Conservation (phyloP, 1,284 basidiomycete species). For the Puccinia polysora region DNA sequence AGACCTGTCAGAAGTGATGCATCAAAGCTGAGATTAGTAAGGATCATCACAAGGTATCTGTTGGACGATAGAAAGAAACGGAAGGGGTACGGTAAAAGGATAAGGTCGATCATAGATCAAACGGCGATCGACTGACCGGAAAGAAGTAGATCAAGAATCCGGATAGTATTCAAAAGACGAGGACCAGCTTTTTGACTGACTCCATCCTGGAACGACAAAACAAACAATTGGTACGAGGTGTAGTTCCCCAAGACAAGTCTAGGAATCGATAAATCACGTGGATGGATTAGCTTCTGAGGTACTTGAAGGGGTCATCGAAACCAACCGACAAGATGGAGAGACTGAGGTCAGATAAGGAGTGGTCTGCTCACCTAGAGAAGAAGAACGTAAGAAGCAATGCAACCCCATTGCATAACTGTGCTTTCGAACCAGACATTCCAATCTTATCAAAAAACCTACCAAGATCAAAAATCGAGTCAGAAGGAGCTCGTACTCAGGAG, state of each 20-base stretch:
- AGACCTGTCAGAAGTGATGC: no score
- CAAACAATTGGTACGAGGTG: conserved; percentile 34
- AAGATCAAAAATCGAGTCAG: no score
- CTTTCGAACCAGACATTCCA: conserved; percentile 38
- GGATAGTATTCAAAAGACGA: conserved; percentile 33
- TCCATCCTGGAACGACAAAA: background rate
- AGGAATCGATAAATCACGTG: background rate
- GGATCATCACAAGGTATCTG: background rate
- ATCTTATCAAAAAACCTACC: conserved; percentile 43
- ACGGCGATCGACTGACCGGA: conserved; percentile 5
- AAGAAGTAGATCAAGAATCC: conserved; percentile 27
- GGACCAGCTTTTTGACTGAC: conserved; percentile 29
- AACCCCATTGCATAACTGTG: conserved; percentile 33
- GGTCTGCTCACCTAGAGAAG: conserved; percentile 17
- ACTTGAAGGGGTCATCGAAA: background rate
- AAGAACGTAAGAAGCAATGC: conserved; percentile 19
- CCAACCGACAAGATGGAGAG: background rate
- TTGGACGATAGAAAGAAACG: background rate
- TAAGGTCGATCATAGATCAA: no score
- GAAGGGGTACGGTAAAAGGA: background rate
- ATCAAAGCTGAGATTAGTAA: no score
- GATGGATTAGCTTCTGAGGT: background rate
- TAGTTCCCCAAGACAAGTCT: conserved; percentile 41
- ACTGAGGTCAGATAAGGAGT: background rate
- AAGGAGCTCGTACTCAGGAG: background rate